phyloP scores from a whole-genome alignment of 2,329 filamentous ascomycete species.

The Phialemonium atrogriseum region DNA sequence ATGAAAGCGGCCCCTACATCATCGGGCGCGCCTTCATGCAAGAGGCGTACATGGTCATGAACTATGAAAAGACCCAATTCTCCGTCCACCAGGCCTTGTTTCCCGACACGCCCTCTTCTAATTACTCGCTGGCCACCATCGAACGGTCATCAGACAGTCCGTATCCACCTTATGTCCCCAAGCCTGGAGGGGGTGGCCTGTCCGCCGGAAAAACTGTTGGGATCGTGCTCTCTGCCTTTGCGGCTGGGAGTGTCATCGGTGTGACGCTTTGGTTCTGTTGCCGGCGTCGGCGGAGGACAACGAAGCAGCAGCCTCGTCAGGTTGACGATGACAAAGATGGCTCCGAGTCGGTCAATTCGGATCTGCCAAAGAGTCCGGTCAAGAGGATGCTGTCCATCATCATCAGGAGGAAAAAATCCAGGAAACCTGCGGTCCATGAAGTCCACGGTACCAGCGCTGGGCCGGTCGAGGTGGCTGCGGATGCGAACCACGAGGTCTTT shows the following conservation, averaged over 20 bases:
- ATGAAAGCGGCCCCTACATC: conserved; percentile 38
- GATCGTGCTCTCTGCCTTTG: conserved; percentile 33
- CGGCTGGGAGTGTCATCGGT: conserved; percentile 22
- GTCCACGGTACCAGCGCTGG: conserved; percentile 21
- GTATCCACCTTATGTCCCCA: conserved; percentile 31
- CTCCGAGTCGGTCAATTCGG: conserved; percentile 21
- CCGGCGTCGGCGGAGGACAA: conserved; percentile 23
- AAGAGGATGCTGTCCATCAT: conserved; percentile 36
- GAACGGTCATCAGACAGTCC: conserved; percentile 34
- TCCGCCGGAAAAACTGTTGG: conserved; percentile 34
- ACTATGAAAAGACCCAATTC: conserved; percentile 45
- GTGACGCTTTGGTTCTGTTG: conserved; percentile 20
- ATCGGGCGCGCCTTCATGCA: conserved; percentile 64
- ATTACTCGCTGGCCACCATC: conserved; percentile 33
- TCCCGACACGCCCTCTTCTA: conserved; percentile 30
- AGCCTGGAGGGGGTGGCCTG: conserved; percentile 18
- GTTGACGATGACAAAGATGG: conserved; percentile 28
- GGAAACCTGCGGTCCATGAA: conserved; percentile 15
- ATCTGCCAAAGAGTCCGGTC: conserved; percentile 25
- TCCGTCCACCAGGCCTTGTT: conserved; percentile 48
- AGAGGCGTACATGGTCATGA: conserved; percentile 53
- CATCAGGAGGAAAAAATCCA: conserved; percentile 24
- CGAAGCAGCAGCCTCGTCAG: conserved; percentile 14
- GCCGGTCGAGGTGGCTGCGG: conserved; percentile 31
- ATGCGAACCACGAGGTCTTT: conserved; percentile 39